Evolutionary conservation across 345 rosid species (phyloP), one percentile per base, ranked within the genome.

Genomic region (Clausena lansium): DNA sequence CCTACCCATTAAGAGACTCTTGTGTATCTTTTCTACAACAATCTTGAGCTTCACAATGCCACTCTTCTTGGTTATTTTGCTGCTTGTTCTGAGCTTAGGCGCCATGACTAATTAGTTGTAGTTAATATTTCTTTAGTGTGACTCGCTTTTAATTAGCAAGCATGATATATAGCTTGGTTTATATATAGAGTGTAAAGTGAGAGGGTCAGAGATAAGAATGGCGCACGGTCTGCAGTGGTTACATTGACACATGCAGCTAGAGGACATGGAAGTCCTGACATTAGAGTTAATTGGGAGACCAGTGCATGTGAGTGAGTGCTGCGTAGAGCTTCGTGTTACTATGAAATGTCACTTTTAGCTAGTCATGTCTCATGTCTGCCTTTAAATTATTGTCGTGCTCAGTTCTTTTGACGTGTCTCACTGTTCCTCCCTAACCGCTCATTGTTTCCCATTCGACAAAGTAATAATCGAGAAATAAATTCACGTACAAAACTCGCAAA

Each of bases 251-350:
- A 74, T 52, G 11, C 77, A 55, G 78, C 71, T 63, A 73, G 75
- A 61, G 73, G 85, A 76, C 78, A 77, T 78, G 76, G 78, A 76
- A 70, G 80, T 68, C 45, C 60, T 39, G 76, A 54, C 41, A 58
- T 63, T 27, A 58, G 57, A 63, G 83, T 59, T 52, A 52, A 65
- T 33, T 67, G 74, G 75, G 86, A 83, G 83, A 84, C 87, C 83
- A 73, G 36, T 71, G 78, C 89, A 83, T 84, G 89, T 87, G 89
- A 76, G 59, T 72, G 71, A 81, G 74, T 69, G 77, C 81, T 74
- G 68, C 75, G 35, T 20, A 71, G 9, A 58, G 50, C 71, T 65
- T 81, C 75, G 65, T 70, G 58, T 74, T 80, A 75, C 77, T 59
- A 77, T 52, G 35, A 79, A 75, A 74, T 36, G 78, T 69, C 80